A percentile compares a stretch with the other conserved stretches of the same genome.
Conservation (phyloP, 768 basidiomycete genomes). For the Pulveroboletus sp. region DNA sequence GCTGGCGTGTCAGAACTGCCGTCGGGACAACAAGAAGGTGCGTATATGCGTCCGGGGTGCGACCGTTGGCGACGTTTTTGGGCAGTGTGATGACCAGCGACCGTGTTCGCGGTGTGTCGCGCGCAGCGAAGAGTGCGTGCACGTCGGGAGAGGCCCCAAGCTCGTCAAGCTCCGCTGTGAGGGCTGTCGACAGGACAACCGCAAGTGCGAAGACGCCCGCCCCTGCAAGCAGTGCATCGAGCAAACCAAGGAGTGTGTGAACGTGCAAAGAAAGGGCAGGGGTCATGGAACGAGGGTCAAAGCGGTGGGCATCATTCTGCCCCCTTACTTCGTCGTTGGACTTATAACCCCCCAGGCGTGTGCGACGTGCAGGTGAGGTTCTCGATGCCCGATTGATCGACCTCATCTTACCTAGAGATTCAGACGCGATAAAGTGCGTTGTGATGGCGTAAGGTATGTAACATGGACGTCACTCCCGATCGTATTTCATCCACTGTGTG, state of each 20-base stretch:
- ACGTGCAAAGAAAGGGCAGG: constrained; percentile 46
- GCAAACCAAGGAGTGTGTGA: constrained; percentile 44
- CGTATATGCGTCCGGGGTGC: not conserved
- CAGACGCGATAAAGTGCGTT: constrained; percentile 61
- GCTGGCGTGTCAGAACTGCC: constrained; percentile 55
- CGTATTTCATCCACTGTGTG: constrained; percentile 6
- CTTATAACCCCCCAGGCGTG: constrained; percentile 45
- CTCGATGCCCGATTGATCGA: constrained; percentile 4
- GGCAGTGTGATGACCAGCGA: constrained; percentile 58
- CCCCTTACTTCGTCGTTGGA: constrained; percentile 2
- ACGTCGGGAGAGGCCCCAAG: constrained; percentile 53
- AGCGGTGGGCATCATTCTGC: no score
- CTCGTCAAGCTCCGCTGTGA: constrained; percentile 58
- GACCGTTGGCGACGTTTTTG: not conserved
- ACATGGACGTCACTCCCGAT: constrained; percentile 9
- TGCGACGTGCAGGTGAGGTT: constrained; percentile 51
- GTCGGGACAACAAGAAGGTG: constrained; percentile 66
- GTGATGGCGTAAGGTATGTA: constrained; percentile 58
- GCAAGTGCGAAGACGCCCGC: constrained; percentile 55
- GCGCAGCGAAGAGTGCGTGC: constrained; percentile 52
- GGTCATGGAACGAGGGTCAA: constrained; percentile 61
- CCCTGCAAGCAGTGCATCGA: constrained; percentile 54
- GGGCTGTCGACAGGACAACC: constrained; percentile 51
- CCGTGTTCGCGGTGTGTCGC: constrained; percentile 58
- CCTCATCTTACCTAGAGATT: constrained; percentile 15